Evolutionary conservation across 257 asterid genomes (phyloP).

Genomic region (Ilex asprella): DNA sequence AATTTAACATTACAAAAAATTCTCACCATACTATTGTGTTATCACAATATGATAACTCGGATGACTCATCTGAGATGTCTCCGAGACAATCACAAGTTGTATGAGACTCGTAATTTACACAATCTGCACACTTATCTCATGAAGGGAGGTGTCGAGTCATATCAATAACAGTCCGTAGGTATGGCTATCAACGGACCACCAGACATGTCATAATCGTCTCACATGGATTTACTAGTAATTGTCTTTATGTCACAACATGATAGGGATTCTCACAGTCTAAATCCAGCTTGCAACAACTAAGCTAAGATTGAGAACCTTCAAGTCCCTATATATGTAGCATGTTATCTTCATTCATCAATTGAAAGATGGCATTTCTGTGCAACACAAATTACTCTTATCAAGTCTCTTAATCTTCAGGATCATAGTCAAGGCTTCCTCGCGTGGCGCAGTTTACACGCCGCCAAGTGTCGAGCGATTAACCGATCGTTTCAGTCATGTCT

Average conservation of each 20-base stretch:
- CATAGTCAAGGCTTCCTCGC: slow-evolving; percentile 26
- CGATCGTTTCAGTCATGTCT: slow-evolving; percentile 30
- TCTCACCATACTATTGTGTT: too few relatives aligned
- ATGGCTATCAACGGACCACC: background rate
- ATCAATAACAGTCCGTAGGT: too few relatives aligned
- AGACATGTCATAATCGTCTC: slow-evolving; percentile 39
- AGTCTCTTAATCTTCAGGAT: slow-evolving; percentile 16
- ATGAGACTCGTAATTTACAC: too few relatives aligned
- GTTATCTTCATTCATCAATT: slow-evolving; percentile 12
- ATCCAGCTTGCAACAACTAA: slow-evolving; percentile 85
- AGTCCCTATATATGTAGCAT: slow-evolving; percentile 25
- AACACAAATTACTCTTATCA: slow-evolving; percentile 9
- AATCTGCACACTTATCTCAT: too few relatives aligned
- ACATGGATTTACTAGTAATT: slow-evolving; percentile 38
- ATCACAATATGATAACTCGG: too few relatives aligned
- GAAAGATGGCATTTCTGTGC: slow-evolving; percentile 28
- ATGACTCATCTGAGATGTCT: too few relatives aligned
- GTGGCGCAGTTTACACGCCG: slow-evolving; percentile 59
- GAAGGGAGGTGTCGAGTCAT: too few relatives aligned
- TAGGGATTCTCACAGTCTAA: slow-evolving; percentile 24
- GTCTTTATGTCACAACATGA: slow-evolving; percentile 22
- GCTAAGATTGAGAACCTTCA: slow-evolving; percentile 21
- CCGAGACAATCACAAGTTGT: too few relatives aligned
- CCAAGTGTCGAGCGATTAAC: slow-evolving; percentile 60
- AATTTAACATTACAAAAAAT: too few relatives aligned